phyloP scores from a whole-genome alignment of 73 alveolate species.

The Durusdinium trenchii region DNA sequence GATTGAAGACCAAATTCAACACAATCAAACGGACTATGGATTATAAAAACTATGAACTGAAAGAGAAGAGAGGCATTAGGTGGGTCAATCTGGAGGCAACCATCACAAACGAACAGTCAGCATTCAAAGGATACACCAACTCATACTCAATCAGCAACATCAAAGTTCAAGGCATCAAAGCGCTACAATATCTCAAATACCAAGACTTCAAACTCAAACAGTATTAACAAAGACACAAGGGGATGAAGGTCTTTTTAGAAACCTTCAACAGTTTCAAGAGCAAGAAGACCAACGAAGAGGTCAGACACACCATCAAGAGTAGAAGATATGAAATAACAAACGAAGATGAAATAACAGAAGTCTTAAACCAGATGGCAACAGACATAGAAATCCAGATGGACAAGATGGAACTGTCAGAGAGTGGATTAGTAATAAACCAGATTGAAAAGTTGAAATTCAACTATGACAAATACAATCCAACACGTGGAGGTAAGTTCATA shows the following conservation, averaged over 20 bases:
- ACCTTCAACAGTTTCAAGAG: constrained; percentile 23
- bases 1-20: not conserved
- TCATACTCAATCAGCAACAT: not conserved
- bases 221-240: not conserved
- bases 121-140: not conserved
- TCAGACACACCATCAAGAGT: not conserved
- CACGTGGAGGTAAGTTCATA: not conserved
- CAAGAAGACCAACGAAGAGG: constrained; percentile 18
- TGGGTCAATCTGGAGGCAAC: not conserved
- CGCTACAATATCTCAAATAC: not conserved
- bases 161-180: not conserved
- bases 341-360: not conserved
- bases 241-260: constrained; percentile 3
- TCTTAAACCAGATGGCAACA: not conserved
- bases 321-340: not conserved
- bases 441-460: not conserved
- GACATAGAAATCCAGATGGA: not conserved
- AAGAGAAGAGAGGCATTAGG: not conserved
- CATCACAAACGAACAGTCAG: too few species aligned
- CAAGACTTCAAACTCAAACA: not conserved
- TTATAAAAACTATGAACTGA: not conserved
- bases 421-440: not conserved
- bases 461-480: constrained; percentile 22
- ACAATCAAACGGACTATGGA: not conserved
- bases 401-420: not conserved